Evolutionary conservation across 2,329 filamentous ascomycete genomes (phyloP), one percentile per base, ranked within the genome.

Genomic region (Aureobasidium zeae): DNA sequence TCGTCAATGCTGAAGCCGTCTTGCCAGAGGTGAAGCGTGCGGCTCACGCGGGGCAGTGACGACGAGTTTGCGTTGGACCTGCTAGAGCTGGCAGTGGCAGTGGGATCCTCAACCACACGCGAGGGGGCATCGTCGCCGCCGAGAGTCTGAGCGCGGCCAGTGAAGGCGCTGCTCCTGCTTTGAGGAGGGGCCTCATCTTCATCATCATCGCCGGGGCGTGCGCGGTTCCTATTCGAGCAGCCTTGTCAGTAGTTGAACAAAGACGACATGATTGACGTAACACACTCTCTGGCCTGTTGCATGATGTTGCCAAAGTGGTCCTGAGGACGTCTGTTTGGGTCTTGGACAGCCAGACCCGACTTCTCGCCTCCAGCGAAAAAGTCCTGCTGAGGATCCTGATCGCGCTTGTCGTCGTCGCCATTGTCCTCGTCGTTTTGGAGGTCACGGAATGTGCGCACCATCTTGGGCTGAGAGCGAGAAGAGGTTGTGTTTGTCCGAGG

Each of bases 1-100:
- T 91, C 83, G 48, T 88, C 85, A 48, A 93, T 79, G 51, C 83
- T 89, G 65, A 91, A 89, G 11, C 86, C 86, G 57, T 93, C 81
- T 30, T 74, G 73, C 86, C 86, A 93, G 32, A 91, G 72, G 56
- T 89, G 85, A 42, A 93, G 70, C 9, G 77, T 74, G 38, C 84
- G 79, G 38, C 77, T 76, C 48, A 83, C 77, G 4, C 74, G 72
- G 22, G 57, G 57, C 7, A 53, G 51, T n/a, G n/a, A n/a, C 8
- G 44, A 39, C 19, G 49, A 12, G 26, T 19, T 13, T 3, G 33
- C 22, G 13, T 36, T 36, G n/a, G n/a, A n/a, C n/a, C n/a, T 48
- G 24, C 72, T 66, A 8, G 62, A 64, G 12, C 59, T 63, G 42
- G 54, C 56, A 6, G 59, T 54, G 25, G 56, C 53, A 15, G 51